A percentile compares a stretch with the other conserved stretches of the same genome.
These are phyloP conservation scores for Fonsecaea pugnacius DNA, from an alignment of 2,329 filamentous ascomycete genomes.

Conservation along the genomic window DNA sequence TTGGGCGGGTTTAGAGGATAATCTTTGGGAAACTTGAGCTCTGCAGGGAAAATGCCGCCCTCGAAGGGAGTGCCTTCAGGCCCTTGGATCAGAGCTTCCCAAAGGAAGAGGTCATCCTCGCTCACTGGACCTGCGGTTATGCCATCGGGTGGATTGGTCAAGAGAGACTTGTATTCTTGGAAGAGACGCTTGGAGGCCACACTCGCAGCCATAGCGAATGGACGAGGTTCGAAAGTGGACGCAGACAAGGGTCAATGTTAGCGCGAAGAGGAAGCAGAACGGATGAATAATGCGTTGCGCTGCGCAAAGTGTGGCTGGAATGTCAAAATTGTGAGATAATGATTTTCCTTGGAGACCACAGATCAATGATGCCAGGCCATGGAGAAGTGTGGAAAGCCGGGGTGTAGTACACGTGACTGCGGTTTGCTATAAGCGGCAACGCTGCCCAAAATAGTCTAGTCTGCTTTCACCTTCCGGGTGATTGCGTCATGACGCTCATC, in stretches of 20 bases:
- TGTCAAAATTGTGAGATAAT: no score
- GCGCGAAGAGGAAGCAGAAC: background rate
- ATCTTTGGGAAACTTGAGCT: conserved; percentile 92
- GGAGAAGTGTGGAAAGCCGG: background rate
- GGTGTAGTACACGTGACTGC: background rate
- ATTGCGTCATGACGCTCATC: background rate
- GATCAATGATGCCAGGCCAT: background rate
- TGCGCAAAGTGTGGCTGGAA: background rate
- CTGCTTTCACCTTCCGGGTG: background rate
- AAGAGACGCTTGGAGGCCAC: conserved; percentile 78
- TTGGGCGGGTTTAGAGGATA: conserved; percentile 95
- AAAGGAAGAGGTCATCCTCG: conserved; percentile 93
- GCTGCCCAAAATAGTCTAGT: background rate
- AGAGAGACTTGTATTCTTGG: conserved; percentile 92
- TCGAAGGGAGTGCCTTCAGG: conserved; percentile 96
- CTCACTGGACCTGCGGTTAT: conserved; percentile 92
- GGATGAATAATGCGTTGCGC: conserved; percentile 1
- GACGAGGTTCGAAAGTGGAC: background rate
- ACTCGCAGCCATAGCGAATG: conserved; percentile 49
- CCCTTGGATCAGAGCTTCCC: conserved; percentile 95
- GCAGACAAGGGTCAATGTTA: background rate
- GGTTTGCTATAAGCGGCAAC: background rate
- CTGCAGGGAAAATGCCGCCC: conserved; percentile 91
- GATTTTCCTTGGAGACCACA: background rate
- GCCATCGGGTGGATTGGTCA: conserved; percentile 93